Percentiles rank a stretch among this genome's conserved stretches.
These are phyloP conservation scores for Podosphaera fusca DNA, from an alignment of 2,329 filamentous ascomycete species.

Conservation along the genomic window DNA sequence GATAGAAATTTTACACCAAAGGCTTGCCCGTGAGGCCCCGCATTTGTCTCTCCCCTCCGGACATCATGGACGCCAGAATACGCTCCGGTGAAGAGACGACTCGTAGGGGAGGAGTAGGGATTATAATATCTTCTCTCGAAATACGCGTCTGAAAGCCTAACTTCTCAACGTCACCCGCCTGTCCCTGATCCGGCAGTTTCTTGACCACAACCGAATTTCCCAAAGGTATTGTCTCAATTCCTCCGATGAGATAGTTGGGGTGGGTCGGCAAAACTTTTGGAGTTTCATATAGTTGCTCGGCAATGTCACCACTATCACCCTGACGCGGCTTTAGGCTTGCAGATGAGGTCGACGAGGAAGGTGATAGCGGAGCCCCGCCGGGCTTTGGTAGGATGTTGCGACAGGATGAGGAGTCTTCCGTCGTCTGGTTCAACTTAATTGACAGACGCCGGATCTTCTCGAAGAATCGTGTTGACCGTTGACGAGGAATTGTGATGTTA, in stretches of 20 bases:
- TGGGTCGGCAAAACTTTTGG: conserved; percentile 60
- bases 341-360: conserved; percentile 30
- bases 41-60: conserved; percentile 49
- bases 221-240: conserved; percentile 30
- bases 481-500: neutral
- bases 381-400: neutral
- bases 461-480: neutral
- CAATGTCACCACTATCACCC: conserved; percentile 88
- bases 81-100: conserved; percentile 44
- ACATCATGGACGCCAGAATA: conserved; percentile 66
- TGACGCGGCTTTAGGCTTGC: conserved; percentile 52
- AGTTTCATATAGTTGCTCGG: conserved; percentile 67
- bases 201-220: conserved; percentile 29
- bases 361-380: conserved; percentile 10
- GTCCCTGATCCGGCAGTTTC: conserved; percentile 43
- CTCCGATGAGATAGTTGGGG: conserved; percentile 40
- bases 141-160: conserved; percentile 17
- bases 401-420: neutral
- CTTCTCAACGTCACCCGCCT: conserved; percentile 21
- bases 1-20: conserved; percentile 41
- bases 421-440: neutral
- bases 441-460: neutral
- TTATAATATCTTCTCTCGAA: conserved; percentile 56
- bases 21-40: conserved; percentile 91
- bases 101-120: conserved; percentile 44